Percentiles rank a stretch among this genome's conserved stretches.
Evolutionary conservation across 805 yeast species (phyloP).

Genomic region (Yamadazyma sp.): DNA sequence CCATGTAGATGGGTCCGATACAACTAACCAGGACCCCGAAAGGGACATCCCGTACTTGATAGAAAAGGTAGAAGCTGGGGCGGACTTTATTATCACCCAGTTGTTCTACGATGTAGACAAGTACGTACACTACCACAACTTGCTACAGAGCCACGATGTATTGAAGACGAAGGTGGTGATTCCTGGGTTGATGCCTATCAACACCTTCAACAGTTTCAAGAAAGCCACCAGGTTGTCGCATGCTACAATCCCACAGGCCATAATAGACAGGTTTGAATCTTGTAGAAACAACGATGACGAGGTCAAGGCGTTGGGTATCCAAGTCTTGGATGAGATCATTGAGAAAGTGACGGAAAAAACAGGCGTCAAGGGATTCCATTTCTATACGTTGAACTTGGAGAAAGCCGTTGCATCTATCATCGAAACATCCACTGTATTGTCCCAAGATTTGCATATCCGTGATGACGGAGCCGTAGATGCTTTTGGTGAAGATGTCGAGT

Average conservation of each 20-base stretch:
- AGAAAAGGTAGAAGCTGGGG: slow-evolving; percentile 91
- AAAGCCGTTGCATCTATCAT: slow-evolving; percentile 87
- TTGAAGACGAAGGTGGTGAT: slow-evolving; percentile 56
- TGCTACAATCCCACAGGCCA: slow-evolving; percentile 69
- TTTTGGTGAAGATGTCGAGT: slow-evolving; percentile 8
- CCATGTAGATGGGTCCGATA: slow-evolving; percentile 83
- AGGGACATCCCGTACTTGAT: slow-evolving; percentile 77
- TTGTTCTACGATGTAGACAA: slow-evolving; percentile 84
- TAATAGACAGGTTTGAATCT: slow-evolving; percentile 55
- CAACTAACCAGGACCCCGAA: slow-evolving; percentile 58
- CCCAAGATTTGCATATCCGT: slow-evolving; percentile 36
- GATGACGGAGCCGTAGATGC: slow-evolving; percentile 26
- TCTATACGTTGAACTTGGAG: slow-evolving; percentile 89
- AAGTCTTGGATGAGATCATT: slow-evolving; percentile 63
- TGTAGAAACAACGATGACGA: slow-evolving; percentile 66
- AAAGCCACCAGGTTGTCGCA: slow-evolving; percentile 89
- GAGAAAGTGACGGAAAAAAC: slow-evolving; percentile 49
- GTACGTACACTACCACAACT: slow-evolving; percentile 63
- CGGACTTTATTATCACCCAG: slow-evolving; percentile 90
- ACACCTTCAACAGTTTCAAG: slow-evolving; percentile 76
- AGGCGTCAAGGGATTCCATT: slow-evolving; percentile 80
- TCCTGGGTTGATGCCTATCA: slow-evolving; percentile 92
- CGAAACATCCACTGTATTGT: slow-evolving; percentile 53
- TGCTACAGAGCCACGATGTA: slow-evolving; percentile 43
- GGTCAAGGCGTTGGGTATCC: slow-evolving; percentile 83